Conservation (phyloP, 164 flowering plant species). For the Taxillus chinensis region DNA sequence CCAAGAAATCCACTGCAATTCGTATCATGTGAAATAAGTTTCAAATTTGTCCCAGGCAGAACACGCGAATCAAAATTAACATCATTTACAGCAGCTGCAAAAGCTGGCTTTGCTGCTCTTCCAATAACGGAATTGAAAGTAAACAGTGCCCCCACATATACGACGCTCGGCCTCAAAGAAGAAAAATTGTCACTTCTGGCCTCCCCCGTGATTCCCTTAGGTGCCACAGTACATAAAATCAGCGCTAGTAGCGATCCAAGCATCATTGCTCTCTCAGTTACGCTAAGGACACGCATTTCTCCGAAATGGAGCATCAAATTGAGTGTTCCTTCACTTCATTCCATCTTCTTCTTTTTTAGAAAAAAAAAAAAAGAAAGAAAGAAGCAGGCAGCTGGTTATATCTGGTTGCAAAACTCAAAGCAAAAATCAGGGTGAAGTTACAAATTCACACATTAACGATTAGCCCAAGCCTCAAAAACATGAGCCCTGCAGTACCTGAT, state of each 20-base stretch:
- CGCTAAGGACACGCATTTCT: slow-evolving; percentile 13
- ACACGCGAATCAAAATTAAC: slow-evolving; percentile 55
- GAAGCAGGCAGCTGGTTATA: too few species aligned
- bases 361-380: too few species aligned
- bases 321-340: slow-evolving; percentile 1
- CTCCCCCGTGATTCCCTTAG: slow-evolving; percentile 17
- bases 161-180: slow-evolving; percentile 28
- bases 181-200: slow-evolving; percentile 18
- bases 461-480: too few species aligned
- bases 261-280: slow-evolving; percentile 1
- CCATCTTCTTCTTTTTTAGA: background rate
- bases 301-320: background rate
- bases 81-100: slow-evolving; percentile 65
- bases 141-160: slow-evolving; percentile 61
- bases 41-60: slow-evolving; percentile 40
- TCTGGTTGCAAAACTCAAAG: too few species aligned
- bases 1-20: slow-evolving; percentile 76
- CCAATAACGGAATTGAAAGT: slow-evolving; percentile 59
- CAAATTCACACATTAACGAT: too few species aligned
- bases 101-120: slow-evolving; percentile 44
- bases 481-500: too few species aligned
- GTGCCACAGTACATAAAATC: slow-evolving; percentile 14
- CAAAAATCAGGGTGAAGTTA: too few species aligned
- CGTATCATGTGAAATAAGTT: slow-evolving; percentile 37
- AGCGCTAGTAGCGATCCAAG: slow-evolving; percentile 15